Conservation (phyloP, 306 rosid species). For the Albizia julibrissin region DNA sequence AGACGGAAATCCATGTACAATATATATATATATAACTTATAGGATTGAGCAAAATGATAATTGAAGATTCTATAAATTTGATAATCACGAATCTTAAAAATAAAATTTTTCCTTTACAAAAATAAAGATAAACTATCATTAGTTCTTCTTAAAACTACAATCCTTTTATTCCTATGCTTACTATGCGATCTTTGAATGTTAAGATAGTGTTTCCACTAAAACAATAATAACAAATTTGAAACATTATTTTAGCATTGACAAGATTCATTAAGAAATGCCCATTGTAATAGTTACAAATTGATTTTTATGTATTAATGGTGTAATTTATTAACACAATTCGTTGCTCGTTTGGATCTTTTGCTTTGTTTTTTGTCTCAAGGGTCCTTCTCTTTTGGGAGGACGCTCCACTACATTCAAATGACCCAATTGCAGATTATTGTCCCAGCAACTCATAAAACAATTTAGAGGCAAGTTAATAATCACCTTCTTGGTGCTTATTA, state of each 20-base stretch:
- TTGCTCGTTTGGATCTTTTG: not conserved
- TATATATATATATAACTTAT: not conserved
- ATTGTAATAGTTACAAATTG: not conserved
- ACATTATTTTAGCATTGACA: not conserved
- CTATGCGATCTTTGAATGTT: not conserved
- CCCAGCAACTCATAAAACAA: not conserved
- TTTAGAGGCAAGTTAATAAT: not conserved
- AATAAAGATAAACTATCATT: not conserved
- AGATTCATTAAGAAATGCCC: not conserved
- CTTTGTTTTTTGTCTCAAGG: not conserved
- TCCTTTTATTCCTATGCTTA: not conserved
- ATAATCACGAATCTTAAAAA: not conserved
- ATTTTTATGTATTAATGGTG: not conserved
- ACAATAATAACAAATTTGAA: not conserved
- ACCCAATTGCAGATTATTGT: constrained; percentile 1
- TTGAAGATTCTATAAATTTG: not conserved
- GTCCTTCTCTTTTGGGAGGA: not conserved
- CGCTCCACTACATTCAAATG: not conserved
- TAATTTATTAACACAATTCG: not conserved
- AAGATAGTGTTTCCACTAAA: not conserved
- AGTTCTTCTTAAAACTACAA: not conserved
- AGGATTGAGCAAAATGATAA: not conserved
- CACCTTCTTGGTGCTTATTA: not conserved
- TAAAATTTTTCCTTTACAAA: not conserved
- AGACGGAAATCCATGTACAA: not conserved